A percentile compares a stretch with the other conserved stretches of the same genome.
These are phyloP conservation scores for Cicer chorassanicum DNA, from an alignment of 306 rosid species.

Conservation along the genomic window DNA sequence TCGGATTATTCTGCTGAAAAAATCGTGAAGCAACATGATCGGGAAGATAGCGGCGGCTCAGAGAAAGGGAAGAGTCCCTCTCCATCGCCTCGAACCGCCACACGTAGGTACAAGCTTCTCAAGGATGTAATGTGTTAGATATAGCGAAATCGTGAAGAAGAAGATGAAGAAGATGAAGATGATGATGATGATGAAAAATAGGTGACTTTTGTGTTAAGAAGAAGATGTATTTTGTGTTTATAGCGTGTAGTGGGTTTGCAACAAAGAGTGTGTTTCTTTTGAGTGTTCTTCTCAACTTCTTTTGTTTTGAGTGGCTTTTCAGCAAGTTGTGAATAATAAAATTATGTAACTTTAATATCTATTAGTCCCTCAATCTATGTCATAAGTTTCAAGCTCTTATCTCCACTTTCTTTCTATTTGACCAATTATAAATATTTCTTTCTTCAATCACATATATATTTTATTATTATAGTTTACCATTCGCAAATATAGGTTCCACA, in stretches of 20 bases:
- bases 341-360: slow-evolving; percentile 48
- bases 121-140: slow-evolving; percentile 95
- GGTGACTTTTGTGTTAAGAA: slow-evolving; percentile 40
- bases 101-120: slow-evolving; percentile 99
- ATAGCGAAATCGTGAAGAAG: slow-evolving; percentile 18
- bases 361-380: slow-evolving; percentile 26
- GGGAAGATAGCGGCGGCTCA: slow-evolving; percentile 48
- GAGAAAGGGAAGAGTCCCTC: slow-evolving; percentile 63
- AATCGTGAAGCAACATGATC: slow-evolving; percentile 69
- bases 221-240: slow-evolving; percentile 36
- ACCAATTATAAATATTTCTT: neutral
- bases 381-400: slow-evolving; percentile 47
- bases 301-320: slow-evolving; percentile 39
- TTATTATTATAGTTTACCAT: slow-evolving; percentile 18
- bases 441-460: neutral
- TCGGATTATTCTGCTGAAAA: slow-evolving; percentile 70
- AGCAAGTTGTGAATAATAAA: slow-evolving; percentile 71
- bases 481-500: slow-evolving; percentile 10
- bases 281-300: slow-evolving; percentile 33
- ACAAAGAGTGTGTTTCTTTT: slow-evolving; percentile 46
- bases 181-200: neutral
- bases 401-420: slow-evolving; percentile 25
- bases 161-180: neutral
- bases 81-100: slow-evolving; percentile 76
- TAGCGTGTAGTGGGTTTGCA: slow-evolving; percentile 45